Conservation (phyloP, 768 basidiomycete species). For the Termitomyces sp. region DNA sequence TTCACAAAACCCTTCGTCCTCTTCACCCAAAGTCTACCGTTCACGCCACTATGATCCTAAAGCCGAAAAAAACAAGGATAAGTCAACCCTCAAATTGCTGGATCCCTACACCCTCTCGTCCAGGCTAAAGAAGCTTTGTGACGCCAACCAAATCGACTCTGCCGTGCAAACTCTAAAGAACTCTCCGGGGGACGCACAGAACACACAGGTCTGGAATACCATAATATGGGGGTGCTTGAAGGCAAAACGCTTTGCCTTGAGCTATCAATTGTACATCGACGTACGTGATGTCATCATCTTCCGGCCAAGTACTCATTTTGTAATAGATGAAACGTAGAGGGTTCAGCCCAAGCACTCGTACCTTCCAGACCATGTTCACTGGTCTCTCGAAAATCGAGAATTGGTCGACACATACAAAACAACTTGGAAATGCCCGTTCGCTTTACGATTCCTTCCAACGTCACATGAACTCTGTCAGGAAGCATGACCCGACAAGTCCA, state of each 20-base stretch:
- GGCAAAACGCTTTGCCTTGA: slow-evolving; percentile 50
- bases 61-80: slow-evolving; percentile 17
- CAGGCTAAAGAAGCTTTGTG: slow-evolving; percentile 56
- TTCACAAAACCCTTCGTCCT: neutral
- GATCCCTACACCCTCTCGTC: slow-evolving; percentile 59
- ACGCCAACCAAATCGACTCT: slow-evolving; percentile 50
- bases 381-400: slow-evolving; percentile 59
- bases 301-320: neutral
- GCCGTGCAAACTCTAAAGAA: slow-evolving; percentile 68
- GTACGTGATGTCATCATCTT: slow-evolving; percentile 32
- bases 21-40: slow-evolving; percentile 22
- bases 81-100: slow-evolving; percentile 38
- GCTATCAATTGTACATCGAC: slow-evolving; percentile 65
- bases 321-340: slow-evolving; percentile 85
- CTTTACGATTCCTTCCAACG: slow-evolving; percentile 57
- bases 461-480: slow-evolving; percentile 46
- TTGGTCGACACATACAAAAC: slow-evolving; percentile 57
- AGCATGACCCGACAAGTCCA: slow-evolving; percentile 38
- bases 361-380: slow-evolving; percentile 66
- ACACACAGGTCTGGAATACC: slow-evolving; percentile 76
- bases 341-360: slow-evolving; percentile 62
- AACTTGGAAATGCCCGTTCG: slow-evolving; percentile 56
- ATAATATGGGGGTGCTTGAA: slow-evolving; percentile 65
- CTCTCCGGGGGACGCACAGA: slow-evolving; percentile 70
- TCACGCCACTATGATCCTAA: slow-evolving; percentile 37